Evolutionary conservation across 2,329 filamentous ascomycete genomes (phyloP).

Genomic region (Huntiella decipiens): DNA sequence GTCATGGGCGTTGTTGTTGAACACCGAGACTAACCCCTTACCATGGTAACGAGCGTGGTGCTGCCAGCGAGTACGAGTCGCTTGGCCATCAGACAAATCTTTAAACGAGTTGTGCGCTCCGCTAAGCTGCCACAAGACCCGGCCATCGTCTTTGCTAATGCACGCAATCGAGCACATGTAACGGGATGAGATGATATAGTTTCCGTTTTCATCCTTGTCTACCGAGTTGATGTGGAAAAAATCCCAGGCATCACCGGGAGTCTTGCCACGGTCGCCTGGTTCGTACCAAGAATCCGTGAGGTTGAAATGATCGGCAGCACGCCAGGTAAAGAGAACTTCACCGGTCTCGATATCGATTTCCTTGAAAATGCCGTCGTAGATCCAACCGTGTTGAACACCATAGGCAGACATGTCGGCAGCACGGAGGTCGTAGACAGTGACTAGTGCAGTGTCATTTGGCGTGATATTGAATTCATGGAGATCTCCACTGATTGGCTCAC

Average conservation of each 20-base stretch:
- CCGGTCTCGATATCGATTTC: constrained; percentile 33
- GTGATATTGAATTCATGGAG: constrained; percentile 24
- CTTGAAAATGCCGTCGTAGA: constrained; percentile 20
- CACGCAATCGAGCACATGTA: constrained; percentile 27
- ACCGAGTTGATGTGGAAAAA: constrained; percentile 39
- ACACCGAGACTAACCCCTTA: constrained; percentile 32
- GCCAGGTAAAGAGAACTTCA: constrained; percentile 29
- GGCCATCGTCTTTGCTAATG: constrained; percentile 27
- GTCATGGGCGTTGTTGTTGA: constrained; percentile 31
- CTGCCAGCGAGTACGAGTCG: constrained; percentile 28
- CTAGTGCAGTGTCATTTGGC: constrained; percentile 21
- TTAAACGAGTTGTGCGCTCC: constrained; percentile 25
- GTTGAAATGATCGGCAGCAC: constrained; percentile 16
- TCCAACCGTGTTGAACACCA: constrained; percentile 15
- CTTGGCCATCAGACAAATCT: constrained; percentile 17
- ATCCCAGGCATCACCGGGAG: constrained; percentile 24
- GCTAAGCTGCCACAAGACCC: constrained; percentile 33
- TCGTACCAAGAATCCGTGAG: constrained; percentile 1
- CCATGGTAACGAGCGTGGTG: constrained; percentile 29
- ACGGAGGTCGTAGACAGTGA: constrained; percentile 20
- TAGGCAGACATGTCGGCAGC: constrained; percentile 15
- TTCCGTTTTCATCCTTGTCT: constrained; percentile 28
- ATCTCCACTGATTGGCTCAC: constrained; percentile 14
- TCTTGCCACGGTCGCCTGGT: constrained; percentile 14
- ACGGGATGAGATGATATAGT: constrained; percentile 36